Evolutionary conservation across 495 filamentous ascomycete genomes (phyloP).

Genomic region (Penicillium dipodomyicola): DNA sequence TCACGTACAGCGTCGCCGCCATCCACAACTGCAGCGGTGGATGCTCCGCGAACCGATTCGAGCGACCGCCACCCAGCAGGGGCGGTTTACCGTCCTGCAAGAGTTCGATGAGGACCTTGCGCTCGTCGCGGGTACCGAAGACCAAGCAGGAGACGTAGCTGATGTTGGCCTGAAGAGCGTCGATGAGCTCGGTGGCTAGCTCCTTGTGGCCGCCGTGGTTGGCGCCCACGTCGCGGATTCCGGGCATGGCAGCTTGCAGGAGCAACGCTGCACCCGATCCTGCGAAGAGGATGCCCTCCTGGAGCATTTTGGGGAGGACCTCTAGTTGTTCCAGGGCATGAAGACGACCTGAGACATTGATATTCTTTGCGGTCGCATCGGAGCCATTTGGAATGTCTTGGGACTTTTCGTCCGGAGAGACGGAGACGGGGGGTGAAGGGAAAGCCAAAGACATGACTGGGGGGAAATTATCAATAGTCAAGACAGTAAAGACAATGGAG

Average conservation of each 20-base stretch:
- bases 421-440: conserved; percentile 22
- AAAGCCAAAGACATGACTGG: conserved; percentile 11
- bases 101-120: conserved; percentile 32
- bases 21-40: conserved; percentile 37
- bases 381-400: neutral
- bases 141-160: conserved; percentile 42
- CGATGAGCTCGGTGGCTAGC: conserved; percentile 35
- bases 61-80: conserved; percentile 23
- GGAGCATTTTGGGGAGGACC: conserved; percentile 41
- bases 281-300: conserved; percentile 42
- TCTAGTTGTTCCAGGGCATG: conserved; percentile 37
- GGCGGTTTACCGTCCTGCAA: conserved; percentile 28
- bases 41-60: conserved; percentile 28
- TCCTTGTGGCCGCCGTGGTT: conserved; percentile 17
- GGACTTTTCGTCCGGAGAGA: conserved; percentile 26
- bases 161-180: conserved; percentile 35
- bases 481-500: neutral
- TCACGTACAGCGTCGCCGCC: conserved; percentile 42
- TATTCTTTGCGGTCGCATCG: conserved; percentile 5
- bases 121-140: conserved; percentile 37
- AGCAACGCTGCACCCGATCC: conserved; percentile 40
- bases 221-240: conserved; percentile 21
- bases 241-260: conserved; percentile 41
- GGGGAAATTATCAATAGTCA: neutral
- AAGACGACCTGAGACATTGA: conserved; percentile 22